These are phyloP conservation scores for Termitomyces sp. DNA, from an alignment of 768 basidiomycete species.

Conservation along the genomic window DNA sequence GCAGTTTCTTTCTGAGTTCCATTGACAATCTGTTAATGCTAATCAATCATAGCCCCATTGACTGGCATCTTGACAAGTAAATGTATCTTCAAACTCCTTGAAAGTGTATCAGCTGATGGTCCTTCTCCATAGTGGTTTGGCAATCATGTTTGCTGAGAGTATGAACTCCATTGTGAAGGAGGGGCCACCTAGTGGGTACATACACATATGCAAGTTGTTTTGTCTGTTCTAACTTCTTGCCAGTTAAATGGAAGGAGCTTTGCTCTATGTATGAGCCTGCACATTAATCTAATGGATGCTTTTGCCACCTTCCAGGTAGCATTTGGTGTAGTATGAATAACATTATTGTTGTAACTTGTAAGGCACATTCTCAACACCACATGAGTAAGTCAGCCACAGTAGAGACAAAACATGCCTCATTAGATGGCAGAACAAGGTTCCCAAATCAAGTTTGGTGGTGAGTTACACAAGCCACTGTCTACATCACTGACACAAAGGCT, in stretches of 20 bases:
- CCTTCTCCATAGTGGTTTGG: background rate
- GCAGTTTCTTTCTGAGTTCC: background rate
- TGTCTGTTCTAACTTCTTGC: background rate
- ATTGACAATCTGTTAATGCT: background rate
- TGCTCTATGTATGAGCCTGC: slow-evolving; percentile 28
- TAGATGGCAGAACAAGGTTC: no score
- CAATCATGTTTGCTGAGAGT: slow-evolving; percentile 26
- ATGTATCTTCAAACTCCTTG: background rate
- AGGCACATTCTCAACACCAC: no score
- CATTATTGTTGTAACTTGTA: no score
- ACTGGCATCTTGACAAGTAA: slow-evolving; percentile 12
- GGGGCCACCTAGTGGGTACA: background rate
- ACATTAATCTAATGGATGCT: background rate
- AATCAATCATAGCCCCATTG: background rate
- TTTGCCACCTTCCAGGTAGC: no score
- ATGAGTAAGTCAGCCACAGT: no score
- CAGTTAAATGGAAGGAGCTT: slow-evolving; percentile 29
- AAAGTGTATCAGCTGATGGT: background rate
- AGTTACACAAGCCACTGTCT: no score
- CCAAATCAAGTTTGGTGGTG: no score
- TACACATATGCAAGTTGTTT: background rate
- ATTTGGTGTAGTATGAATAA: no score
- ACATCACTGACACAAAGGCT: no score
- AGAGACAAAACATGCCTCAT: no score
- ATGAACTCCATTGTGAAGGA: slow-evolving; percentile 1